Evolutionary conservation across 306 rosid genomes (phyloP), one percentile per base, ranked within the genome.

Genomic region (Castanea crenata): DNA sequence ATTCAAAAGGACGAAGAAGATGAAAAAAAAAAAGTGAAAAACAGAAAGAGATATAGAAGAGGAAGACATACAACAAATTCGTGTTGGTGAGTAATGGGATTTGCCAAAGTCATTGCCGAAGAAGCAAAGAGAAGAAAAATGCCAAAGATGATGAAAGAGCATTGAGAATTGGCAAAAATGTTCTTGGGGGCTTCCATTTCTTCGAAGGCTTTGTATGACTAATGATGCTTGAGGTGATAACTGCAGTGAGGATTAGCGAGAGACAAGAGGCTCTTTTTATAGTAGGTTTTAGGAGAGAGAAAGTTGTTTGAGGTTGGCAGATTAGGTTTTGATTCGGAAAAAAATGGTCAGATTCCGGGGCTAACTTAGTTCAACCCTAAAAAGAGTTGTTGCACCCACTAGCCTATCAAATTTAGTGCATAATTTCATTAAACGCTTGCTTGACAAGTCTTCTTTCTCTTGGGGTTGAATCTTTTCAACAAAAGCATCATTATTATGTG

Each of bases 341-440:
- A 76, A 71, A 55, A 55, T 46, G 81, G 86, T 85, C 85, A 88
- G 76, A 63, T 21, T 31, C 81, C 63, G 14, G 83, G 59, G 72
- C 55, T 76, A 87, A 80, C 90, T 77, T 86, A 54, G 91, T 87
- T 89, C 97, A 90, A 87, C 88, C 74, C 84, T 59, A 51, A 46
- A 46, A 46, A 62, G 34, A 90, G 98, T 93, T 87, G 99, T 93
- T 96, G 85, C 94, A 93, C 96, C 99, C 87, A 92, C 97, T 91
- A 76, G 83, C 71, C 87, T 76, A 77, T 80, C 79, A 59, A 62
- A 73, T 86, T 80, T 78, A 46, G 38, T 62, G 63, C 67, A 84
- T 84, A 49, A 70, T 79, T 79, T 85, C 77, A 65, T 55, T 7
- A 75, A 19, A 83, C 83, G 84, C 95, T 91, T 94, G 80, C 69